Conservation (phyloP, 2,329 filamentous ascomycete genomes). For the Hirsutella rhossiliensis region DNA sequence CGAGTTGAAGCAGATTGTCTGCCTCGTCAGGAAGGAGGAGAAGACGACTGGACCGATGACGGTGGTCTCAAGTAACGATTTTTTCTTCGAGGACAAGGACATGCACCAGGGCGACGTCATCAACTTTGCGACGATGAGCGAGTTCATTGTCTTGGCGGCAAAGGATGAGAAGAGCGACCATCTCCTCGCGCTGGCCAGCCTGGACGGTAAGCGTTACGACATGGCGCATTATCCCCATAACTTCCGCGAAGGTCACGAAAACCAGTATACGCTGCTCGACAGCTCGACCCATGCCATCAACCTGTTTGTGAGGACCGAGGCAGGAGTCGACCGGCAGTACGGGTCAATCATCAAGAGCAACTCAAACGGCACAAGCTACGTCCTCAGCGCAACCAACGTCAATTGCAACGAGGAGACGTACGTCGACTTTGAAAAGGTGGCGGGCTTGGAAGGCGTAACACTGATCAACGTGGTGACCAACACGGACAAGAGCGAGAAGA, state of each 20-base stretch:
- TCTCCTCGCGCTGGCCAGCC: conserved; percentile 67
- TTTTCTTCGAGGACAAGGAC: conserved; percentile 52
- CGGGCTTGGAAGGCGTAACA: conserved; percentile 79
- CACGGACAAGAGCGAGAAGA: conserved; percentile 57
- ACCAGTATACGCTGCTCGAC: conserved; percentile 85
- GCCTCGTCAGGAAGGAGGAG: conserved; percentile 43
- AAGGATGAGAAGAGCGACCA: conserved; percentile 55
- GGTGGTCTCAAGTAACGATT: conserved; percentile 68
- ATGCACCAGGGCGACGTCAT: conserved; percentile 48
- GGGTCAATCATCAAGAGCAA: conserved; percentile 96
- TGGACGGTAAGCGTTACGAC: conserved; percentile 76
- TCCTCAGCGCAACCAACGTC: conserved; percentile 68
- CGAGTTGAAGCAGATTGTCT: conserved; percentile 43
- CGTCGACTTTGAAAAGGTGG: conserved; percentile 94
- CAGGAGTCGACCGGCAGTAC: conserved; percentile 51
- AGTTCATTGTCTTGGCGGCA: conserved; percentile 86
- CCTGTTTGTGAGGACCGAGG: conserved; percentile 76
- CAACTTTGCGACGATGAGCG: conserved; percentile 87
- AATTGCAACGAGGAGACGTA: conserved; percentile 68
- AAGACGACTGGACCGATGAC: conserved; percentile 49
- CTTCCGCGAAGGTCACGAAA: conserved; percentile 65
- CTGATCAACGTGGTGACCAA: conserved; percentile 82
- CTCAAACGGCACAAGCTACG: conserved; percentile 93
- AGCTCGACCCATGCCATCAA: conserved; percentile 93
- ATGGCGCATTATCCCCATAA: conserved; percentile 77